Percentiles rank a stretch among this genome's conserved stretches.
phyloP scores from a whole-genome alignment of 768 basidiomycete genomes.

The Rhodotorula graminis region DNA sequence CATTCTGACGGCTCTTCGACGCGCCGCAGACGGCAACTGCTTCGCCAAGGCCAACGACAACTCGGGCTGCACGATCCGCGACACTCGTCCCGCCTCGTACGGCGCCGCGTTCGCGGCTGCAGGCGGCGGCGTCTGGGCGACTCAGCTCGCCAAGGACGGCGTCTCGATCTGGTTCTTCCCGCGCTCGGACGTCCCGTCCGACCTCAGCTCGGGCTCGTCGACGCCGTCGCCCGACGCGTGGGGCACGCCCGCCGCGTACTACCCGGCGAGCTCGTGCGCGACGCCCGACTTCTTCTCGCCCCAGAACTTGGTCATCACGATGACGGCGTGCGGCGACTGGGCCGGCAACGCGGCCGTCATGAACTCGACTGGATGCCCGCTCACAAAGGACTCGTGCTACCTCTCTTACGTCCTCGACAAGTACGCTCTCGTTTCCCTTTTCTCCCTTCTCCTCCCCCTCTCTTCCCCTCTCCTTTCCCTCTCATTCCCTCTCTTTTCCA shows the following conservation, averaged over 20 bases:
- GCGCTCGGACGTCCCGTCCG: slow-evolving; percentile 35
- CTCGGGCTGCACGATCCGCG: slow-evolving; percentile 18
- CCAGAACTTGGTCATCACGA: slow-evolving; percentile 43
- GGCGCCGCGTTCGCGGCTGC: slow-evolving; percentile 51
- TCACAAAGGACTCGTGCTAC: slow-evolving; percentile 50
- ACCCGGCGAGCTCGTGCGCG: slow-evolving; percentile 46
- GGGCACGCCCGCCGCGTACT: slow-evolving; percentile 65
- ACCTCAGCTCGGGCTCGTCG: slow-evolving; percentile 9
- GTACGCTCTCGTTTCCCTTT: no score
- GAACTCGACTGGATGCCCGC: slow-evolving; percentile 58
- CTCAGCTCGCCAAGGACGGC: slow-evolving; percentile 49
- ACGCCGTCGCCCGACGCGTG: slow-evolving; percentile 45
- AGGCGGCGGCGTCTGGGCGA: slow-evolving; percentile 54
- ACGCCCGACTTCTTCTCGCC: slow-evolving; percentile 46
- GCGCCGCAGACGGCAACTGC: slow-evolving; percentile 22
- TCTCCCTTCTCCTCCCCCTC: neutral
- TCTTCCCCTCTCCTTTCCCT: no score
- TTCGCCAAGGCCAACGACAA: slow-evolving; percentile 14
- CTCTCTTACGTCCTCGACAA: slow-evolving; percentile 60
- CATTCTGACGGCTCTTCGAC: neutral
- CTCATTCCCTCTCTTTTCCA: neutral
- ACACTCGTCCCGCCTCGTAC: slow-evolving; percentile 44
- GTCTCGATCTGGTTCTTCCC: slow-evolving; percentile 60
- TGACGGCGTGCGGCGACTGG: slow-evolving; percentile 36
- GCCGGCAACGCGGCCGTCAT: slow-evolving; percentile 51